These are phyloP conservation scores for Fusarium illudens DNA, from an alignment of 2,329 filamentous ascomycete species.

Conservation along the genomic window DNA sequence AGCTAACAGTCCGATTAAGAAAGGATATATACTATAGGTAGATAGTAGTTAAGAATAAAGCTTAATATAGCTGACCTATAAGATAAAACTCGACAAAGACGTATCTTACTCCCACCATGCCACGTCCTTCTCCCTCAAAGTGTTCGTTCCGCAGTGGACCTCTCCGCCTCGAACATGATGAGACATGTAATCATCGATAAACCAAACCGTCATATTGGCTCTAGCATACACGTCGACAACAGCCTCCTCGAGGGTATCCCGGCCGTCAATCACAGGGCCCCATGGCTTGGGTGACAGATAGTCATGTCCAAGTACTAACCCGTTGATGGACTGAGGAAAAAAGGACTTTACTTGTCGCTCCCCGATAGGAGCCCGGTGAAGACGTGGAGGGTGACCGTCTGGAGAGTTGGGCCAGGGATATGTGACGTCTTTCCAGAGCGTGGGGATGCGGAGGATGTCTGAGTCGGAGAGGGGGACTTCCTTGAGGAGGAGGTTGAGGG, in stretches of 20 bases:
- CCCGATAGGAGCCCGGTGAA: background rate
- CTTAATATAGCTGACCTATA: background rate
- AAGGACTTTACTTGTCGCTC: conserved; percentile 18
- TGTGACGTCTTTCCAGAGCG: conserved; percentile 21
- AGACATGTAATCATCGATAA: conserved; percentile 36
- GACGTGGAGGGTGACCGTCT: background rate
- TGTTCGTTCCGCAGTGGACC: conserved; percentile 40
- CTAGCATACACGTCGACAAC: conserved; percentile 25
- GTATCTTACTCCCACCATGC: conserved; percentile 26
- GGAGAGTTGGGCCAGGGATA: background rate
- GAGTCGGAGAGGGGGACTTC: conserved; percentile 34
- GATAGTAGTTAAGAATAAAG: too few species aligned
- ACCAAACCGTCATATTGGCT: conserved; percentile 26
- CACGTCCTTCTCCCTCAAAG: conserved; percentile 22
- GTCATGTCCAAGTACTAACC: conserved; percentile 31
- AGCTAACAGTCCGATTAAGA: too few species aligned
- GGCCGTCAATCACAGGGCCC: conserved; percentile 32
- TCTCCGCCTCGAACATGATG: conserved; percentile 38
- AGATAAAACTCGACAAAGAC: background rate
- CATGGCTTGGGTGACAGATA: conserved; percentile 39
- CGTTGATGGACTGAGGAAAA: conserved; percentile 34
- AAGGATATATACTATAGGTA: too few species aligned
- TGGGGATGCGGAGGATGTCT: conserved; percentile 36
- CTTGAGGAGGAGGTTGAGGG: conserved; percentile 32
- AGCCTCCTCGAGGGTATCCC: conserved; percentile 33